These are phyloP conservation scores for Miamiensis avidus DNA, from an alignment of 169 alveolate genomes.

Conservation along the genomic window DNA sequence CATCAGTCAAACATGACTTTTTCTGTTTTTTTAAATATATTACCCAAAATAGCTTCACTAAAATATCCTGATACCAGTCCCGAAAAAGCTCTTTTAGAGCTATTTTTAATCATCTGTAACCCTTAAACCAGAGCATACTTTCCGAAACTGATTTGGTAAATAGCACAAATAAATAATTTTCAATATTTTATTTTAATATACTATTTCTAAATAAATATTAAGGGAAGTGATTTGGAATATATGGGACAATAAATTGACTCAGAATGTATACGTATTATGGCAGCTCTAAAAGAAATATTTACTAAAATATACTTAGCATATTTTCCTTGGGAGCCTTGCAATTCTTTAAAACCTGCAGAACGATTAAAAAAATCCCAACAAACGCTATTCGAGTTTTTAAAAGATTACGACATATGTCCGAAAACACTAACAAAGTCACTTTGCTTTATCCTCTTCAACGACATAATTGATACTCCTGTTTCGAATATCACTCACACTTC, in stretches of 20 bases:
- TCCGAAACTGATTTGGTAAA: conserved; percentile 17
- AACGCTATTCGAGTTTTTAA: neutral
- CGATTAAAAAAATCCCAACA: neutral
- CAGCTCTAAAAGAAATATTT: neutral
- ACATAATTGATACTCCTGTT: neutral
- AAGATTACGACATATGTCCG: neutral
- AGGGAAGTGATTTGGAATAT: neutral
- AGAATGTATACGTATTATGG: neutral
- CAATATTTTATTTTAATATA: neutral
- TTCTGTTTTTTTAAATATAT: neutral
- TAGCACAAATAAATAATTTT: neutral
- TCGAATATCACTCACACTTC: neutral
- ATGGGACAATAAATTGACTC: neutral
- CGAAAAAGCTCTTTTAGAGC: conserved; percentile 1
- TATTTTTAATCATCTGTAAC: conserved; percentile 3
- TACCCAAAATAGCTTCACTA: neutral
- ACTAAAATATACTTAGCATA: neutral
- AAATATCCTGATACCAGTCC: conserved; percentile 3
- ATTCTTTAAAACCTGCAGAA: neutral
- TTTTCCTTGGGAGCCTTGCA: neutral
- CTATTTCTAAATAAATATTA: neutral
- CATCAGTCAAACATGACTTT: conserved; percentile 17
- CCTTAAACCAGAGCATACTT: neutral
- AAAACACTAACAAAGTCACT: neutral
- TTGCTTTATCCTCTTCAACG: neutral